Percentiles rank a stretch among this genome's conserved stretches.
Evolutionary conservation across 2,329 filamentous ascomycete species (phyloP).

Genomic region (Calonectria hongkongensis): DNA sequence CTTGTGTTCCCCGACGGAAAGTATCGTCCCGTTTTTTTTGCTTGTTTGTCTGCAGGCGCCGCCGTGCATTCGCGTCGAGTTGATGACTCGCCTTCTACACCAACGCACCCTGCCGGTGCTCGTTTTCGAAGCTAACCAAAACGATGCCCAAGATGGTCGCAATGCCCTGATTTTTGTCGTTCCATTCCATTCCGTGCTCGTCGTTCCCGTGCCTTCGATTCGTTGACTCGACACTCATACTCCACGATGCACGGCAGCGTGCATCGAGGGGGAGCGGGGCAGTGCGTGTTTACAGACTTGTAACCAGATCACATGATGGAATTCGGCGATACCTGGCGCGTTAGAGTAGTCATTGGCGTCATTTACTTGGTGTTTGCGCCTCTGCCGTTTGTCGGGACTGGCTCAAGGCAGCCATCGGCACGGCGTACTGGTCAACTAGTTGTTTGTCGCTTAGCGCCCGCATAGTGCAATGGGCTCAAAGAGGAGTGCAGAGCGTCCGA

Average conservation of each 20-base stretch:
- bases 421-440: neutral
- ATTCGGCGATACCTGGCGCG: neutral
- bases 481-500: neutral
- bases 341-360: neutral
- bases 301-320: neutral
- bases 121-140: neutral
- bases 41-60: no score
- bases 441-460: neutral
- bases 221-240: neutral
- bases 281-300: neutral
- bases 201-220: neutral
- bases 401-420: slow-evolving; percentile 13
- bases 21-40: neutral
- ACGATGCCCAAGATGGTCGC: neutral
- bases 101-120: neutral
- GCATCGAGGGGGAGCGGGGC: neutral
- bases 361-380: neutral
- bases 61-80: neutral
- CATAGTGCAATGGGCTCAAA: neutral
- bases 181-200: neutral
- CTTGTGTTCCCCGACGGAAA: neutral
- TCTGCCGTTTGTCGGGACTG: neutral
- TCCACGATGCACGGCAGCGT: slow-evolving; percentile 3
- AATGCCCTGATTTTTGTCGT: neutral
- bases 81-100: neutral